Evolutionary conservation across 176 grass and related monocot species (phyloP).

Genomic region (Dactylis glomerata): DNA sequence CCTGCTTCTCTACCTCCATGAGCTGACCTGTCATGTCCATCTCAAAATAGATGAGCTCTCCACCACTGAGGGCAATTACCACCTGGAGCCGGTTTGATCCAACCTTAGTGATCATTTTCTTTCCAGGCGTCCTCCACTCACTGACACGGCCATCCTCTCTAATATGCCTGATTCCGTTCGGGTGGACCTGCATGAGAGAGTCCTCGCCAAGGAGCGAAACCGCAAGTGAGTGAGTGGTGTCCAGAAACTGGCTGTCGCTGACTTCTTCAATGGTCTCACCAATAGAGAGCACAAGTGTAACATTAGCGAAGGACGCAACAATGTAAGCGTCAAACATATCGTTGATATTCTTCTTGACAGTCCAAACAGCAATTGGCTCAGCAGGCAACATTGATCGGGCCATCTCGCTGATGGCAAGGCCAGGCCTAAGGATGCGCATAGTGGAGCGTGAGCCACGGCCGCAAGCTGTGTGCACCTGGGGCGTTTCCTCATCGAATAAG

Average conservation of each 20-base stretch:
- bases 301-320: conserved; percentile 90
- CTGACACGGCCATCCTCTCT: conserved; percentile 98
- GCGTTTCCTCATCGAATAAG: conserved; percentile 96
- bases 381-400: conserved; percentile 88
- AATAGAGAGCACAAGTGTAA: conserved; percentile 91
- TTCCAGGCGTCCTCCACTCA: conserved; percentile 94
- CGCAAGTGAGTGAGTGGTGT: conserved; percentile 85
- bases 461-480: conserved; percentile 84
- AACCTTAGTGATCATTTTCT: conserved; percentile 96
- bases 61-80: conserved; percentile 93
- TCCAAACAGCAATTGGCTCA: conserved; percentile 93
- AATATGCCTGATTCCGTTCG: conserved; percentile 91
- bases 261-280: conserved; percentile 99
- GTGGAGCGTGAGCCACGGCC: conserved; percentile 81
- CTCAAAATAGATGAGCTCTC: conserved; percentile 97
- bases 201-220: conserved; percentile 93
- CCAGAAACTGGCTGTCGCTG: conserved; percentile 89
- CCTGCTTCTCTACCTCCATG: conserved; percentile 96
- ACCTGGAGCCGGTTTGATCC: conserved; percentile 94
- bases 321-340: conserved; percentile 98
- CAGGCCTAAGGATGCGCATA: conserved; percentile 81
- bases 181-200: conserved; percentile 98
- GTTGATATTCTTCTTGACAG: conserved; percentile 95
- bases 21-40: conserved; percentile 98
- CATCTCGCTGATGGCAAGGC: conserved; percentile 96